Base-by-base conservation (phyloP, 345 rosid species). In the Populus deltoides region DNA sequence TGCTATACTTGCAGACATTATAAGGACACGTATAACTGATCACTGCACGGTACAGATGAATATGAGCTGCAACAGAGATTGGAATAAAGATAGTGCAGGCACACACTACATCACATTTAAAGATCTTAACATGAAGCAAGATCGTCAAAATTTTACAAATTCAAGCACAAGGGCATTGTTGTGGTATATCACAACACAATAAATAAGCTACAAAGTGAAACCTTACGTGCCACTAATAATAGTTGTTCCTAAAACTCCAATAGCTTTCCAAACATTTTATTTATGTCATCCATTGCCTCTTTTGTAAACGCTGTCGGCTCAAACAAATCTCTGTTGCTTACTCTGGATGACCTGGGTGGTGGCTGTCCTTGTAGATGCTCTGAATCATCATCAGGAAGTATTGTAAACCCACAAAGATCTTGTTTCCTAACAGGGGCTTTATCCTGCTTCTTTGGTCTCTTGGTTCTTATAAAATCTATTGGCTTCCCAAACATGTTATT, bases 401-500 rank as follows among this genome's bases (percentile, higher is more conserved):
- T 90, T 69, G 88, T 84, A 88, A 92, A 95, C 47, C 90, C 93
- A 39, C 88, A 80, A 66, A 75, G 33, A 41, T 84, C 86, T 75
- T 78, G 80, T 71, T 82, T 84, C 81, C 74, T 74, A 67, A 72
- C 86, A 18, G 86, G 80, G 57, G 76, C 55, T 57, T 86, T 89
- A 38, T 87, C 96, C 66, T 45, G 90, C 86, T 81, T 86, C 85
- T 85, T 91, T 8, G 91, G 83, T 80, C 96, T 89, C 80, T 81
- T 91, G 55, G 88, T 78, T 86, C 96, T 89, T 36, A 87, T 92
- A 87, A 92, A 93, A 70, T 95, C 94, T 66, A 95, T 93, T 29
- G 99, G 99, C 87, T 91, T 86, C 24, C 99, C 99, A 57, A 93
- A 93, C 99, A 95, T 93, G 85, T 85, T 92, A 79, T 93, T 91